These are phyloP conservation scores for Schwanniomyces yamadae DNA, from an alignment of 805 yeast species.

Conservation along the genomic window DNA sequence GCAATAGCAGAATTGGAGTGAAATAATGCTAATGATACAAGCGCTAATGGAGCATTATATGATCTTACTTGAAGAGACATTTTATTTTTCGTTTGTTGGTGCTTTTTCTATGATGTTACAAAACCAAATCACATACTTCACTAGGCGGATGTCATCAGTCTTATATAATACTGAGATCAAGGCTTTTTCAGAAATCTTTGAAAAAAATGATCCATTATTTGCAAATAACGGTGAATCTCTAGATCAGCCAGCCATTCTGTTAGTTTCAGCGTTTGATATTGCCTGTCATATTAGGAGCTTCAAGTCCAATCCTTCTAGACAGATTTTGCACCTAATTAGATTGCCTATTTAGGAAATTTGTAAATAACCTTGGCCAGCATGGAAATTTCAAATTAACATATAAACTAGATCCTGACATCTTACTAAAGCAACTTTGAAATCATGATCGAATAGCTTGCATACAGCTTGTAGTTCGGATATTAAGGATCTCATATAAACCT, in stretches of 20 bases:
- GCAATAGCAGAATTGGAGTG: constrained; percentile 12
- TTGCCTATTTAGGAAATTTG: constrained; percentile 14
- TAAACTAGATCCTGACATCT: constrained; percentile 11
- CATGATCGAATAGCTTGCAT: constrained; percentile 5
- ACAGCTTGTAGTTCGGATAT: constrained; percentile 10
- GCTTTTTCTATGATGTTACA: no score
- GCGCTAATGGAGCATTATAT: constrained; percentile 4
- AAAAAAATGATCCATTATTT: background rate
- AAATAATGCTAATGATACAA: constrained; percentile 7
- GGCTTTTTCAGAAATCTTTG: background rate
- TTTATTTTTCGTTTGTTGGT: no score
- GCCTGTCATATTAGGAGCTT: no score
- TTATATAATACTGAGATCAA: background rate
- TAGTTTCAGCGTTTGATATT: no score
- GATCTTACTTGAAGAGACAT: constrained; percentile 15
- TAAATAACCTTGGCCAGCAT: constrained; percentile 8
- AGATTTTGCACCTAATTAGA: no score
- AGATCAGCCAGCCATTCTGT: background rate
- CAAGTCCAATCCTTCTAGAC: no score
- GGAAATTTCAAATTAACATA: constrained; percentile 5
- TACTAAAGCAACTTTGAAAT: constrained; percentile 9
- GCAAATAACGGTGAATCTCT: background rate
- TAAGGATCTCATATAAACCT: constrained; percentile 13
- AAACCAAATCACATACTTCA: no score
- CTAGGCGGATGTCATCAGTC: background rate